Evolutionary conservation across 192 early-diverging fungal genomes (phyloP), one percentile per base, ranked within the genome.

Genomic region (Mortierella alpina): DNA sequence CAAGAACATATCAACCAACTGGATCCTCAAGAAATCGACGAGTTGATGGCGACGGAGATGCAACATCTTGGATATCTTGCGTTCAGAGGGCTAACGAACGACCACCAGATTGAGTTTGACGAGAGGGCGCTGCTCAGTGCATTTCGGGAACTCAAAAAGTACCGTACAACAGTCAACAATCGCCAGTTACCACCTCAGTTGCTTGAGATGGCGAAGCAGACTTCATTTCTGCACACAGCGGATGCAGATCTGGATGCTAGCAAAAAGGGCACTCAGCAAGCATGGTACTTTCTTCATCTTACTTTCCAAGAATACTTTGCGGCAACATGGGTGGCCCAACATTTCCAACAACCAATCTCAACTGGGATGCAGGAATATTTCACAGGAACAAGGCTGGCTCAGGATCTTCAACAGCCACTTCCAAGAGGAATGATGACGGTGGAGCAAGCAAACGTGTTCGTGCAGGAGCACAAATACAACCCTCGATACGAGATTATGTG

Each of bases 221-320:
- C 56, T 15, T 68, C 66, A 46, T 68, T 68, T 47, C 10, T 68
- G 44, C 66, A 68, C 48, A 8, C 66, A 46, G n/a, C 66, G 0
- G 46, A 68, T 39, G 41, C 66, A 3, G 66, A 48, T 44, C 45
- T 58, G 22, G 64, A 66, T 41, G 1, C 45, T 18, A 45, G 17
- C 31, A 68, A 68, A 0, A 51, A 12, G 5, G 1, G 0, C 0
- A 31, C 63, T 1, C 63, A 51, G 44, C 66, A 47, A 49, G 31
- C 44, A 44, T 66, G 64, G 64, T 44, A 23, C 52, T 66, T 66
- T 20, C 40, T 66, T 42, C 66, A 57, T 57, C 54, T 68, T n/a
- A 45, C 66, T 0, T 68, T 68, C 17, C 66, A 55, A 12, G 66
- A 68, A 57, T 68, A 57, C 47, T 68, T 68, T 9, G 66, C 66